Evolutionary conservation across 2,329 filamentous ascomycete genomes (phyloP).

Genomic region (Xenoacremonium recifei): DNA sequence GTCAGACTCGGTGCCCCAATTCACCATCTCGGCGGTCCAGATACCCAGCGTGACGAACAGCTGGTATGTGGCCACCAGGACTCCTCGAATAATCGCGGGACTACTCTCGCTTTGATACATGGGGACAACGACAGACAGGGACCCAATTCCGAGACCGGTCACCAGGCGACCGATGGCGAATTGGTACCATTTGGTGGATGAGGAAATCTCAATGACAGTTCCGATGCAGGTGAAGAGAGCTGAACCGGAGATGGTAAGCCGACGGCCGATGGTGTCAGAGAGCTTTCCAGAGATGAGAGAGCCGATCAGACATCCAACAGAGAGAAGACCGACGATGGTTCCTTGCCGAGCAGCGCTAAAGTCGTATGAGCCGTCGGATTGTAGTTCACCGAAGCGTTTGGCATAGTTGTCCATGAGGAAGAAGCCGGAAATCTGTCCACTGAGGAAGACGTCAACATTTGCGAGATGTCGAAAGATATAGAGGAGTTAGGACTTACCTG

Average conservation of each 20-base stretch:
- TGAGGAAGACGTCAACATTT: slow-evolving; percentile 18
- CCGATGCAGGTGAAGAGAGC: slow-evolving; percentile 63
- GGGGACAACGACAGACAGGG: slow-evolving; percentile 61
- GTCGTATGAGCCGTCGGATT: slow-evolving; percentile 35
- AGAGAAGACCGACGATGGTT: slow-evolving; percentile 60
- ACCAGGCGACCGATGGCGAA: slow-evolving; percentile 63
- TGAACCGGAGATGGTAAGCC: slow-evolving; percentile 59
- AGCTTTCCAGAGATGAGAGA: slow-evolving; percentile 58
- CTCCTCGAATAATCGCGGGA: slow-evolving; percentile 62
- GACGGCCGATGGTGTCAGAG: slow-evolving; percentile 60
- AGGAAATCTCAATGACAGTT: slow-evolving; percentile 62
- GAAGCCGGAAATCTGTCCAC: slow-evolving; percentile 61
- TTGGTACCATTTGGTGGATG: slow-evolving; percentile 57
- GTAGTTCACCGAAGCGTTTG: slow-evolving; percentile 49
- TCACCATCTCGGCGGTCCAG: slow-evolving; percentile 56
- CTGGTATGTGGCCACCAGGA: slow-evolving; percentile 64
- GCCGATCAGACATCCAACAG: slow-evolving; percentile 58
- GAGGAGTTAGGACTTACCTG: slow-evolving; percentile 36
- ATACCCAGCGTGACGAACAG: slow-evolving; percentile 70
- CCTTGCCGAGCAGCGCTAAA: slow-evolving; percentile 62
- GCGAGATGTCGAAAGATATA: neutral
- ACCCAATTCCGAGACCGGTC: slow-evolving; percentile 65
- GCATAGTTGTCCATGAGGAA: slow-evolving; percentile 59
- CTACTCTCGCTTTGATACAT: slow-evolving; percentile 70
- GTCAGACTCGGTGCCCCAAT: slow-evolving; percentile 56